Conservation (phyloP, 73 alveolate genomes). For the Paramecium biaurelia region DNA sequence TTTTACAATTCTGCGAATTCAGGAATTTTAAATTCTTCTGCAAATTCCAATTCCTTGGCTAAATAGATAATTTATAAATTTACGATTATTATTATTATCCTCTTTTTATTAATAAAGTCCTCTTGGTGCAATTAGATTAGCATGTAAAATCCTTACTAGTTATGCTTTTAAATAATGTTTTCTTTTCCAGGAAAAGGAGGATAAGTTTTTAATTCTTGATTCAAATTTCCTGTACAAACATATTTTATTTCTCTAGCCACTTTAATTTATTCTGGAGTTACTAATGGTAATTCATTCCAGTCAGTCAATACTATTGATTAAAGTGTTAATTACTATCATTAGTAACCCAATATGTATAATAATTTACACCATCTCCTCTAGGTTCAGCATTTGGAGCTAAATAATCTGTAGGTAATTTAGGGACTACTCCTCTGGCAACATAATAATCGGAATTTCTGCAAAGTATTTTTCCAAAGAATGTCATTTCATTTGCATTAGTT, state of each 20-base stretch:
- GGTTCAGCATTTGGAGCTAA: slow-evolving; percentile 61
- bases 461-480: slow-evolving; percentile 94
- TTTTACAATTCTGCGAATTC: slow-evolving; percentile 78
- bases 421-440: slow-evolving; percentile 86
- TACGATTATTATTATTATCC: slow-evolving; percentile 72
- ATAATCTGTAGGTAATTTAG: slow-evolving; percentile 86
- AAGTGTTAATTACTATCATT: slow-evolving; percentile 59
- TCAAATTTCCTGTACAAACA: slow-evolving; percentile 79
- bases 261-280: slow-evolving; percentile 76
- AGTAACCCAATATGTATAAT: slow-evolving; percentile 84
- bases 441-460: slow-evolving; percentile 92
- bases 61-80: not conserved
- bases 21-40: slow-evolving; percentile 85
- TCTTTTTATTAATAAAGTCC: slow-evolving; percentile 85
- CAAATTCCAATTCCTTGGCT: slow-evolving; percentile 83
- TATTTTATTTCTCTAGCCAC: slow-evolving; percentile 75
- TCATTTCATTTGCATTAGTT: slow-evolving; percentile 71
- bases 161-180: slow-evolving; percentile 93
- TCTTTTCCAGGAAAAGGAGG: slow-evolving; percentile 93
- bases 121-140: slow-evolving; percentile 92
- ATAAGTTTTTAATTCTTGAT: slow-evolving; percentile 76
- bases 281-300: slow-evolving; percentile 85
- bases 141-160: slow-evolving; percentile 86
- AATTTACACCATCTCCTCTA: slow-evolving; percentile 81
- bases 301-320: slow-evolving; percentile 65